Evolutionary conservation across 257 asterid genomes (phyloP).

Genomic region (Cynanchum wilfordii): DNA sequence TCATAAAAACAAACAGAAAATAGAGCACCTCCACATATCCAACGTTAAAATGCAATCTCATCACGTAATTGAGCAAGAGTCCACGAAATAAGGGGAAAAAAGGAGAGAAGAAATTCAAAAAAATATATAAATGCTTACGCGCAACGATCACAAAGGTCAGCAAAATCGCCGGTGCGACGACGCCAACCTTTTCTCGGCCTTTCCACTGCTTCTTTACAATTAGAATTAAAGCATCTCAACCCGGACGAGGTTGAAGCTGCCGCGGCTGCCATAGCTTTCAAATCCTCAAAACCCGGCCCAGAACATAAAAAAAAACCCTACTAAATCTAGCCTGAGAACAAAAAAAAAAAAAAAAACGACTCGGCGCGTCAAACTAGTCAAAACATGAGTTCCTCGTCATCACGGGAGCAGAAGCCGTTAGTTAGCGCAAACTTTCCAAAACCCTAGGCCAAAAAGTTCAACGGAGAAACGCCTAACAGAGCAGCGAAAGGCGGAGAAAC

Average conservation of each 20-base stretch:
- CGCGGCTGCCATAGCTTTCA: conserved; percentile 12
- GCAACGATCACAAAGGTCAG: conserved; percentile 95
- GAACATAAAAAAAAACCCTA: conserved; percentile 13
- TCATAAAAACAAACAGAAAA: not conserved
- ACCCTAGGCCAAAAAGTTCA: not conserved
- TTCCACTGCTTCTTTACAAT: conserved; percentile 56
- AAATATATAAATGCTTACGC: conserved; percentile 44
- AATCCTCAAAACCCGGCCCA: conserved; percentile 24
- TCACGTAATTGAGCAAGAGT: not conserved
- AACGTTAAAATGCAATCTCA: not conserved
- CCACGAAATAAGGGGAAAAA: not conserved
- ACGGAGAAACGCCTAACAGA: not conserved
- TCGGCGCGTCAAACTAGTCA: not conserved
- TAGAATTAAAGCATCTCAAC: conserved; percentile 69
- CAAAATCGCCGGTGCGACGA: conserved; percentile 92
- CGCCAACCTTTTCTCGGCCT: conserved; percentile 81
- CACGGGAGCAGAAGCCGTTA: not conserved
- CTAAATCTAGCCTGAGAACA: not conserved
- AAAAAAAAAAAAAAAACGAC: not conserved
- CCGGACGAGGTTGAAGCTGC: conserved; percentile 21
- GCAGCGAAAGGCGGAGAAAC: not conserved
- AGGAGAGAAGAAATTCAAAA: not conserved
- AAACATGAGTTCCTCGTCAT: conserved; percentile 2
- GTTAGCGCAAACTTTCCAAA: not conserved
- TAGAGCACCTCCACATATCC: not conserved